Conservation (phyloP, 2,329 filamentous ascomycete genomes). For the Fusarium incarnatum region DNA sequence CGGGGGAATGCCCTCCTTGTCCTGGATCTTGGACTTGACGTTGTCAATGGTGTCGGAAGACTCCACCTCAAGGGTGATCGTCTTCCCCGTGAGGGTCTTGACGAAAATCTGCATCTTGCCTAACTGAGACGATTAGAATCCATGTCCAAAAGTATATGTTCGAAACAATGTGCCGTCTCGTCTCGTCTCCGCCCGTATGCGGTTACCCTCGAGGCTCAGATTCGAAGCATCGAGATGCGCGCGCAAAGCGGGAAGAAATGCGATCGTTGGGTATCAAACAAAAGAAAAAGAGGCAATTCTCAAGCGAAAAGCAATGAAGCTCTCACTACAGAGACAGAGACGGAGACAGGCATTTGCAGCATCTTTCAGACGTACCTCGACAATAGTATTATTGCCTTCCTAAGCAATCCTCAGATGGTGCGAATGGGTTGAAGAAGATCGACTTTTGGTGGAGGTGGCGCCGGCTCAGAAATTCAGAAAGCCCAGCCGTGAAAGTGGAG, state of each 20-base stretch:
- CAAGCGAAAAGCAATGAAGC: constrained; percentile 50
- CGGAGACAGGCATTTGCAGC: constrained; percentile 52
- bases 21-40: constrained; percentile 98
- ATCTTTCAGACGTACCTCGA: constrained; percentile 72
- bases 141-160: constrained; percentile 13
- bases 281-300: constrained; percentile 37
- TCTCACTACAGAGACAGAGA: constrained; percentile 44
- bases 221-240: constrained; percentile 27
- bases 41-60: constrained; percentile 99
- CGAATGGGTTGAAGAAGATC: constrained; percentile 50
- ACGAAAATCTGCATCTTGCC: constrained; percentile 83
- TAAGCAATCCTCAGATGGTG: constrained; percentile 71
- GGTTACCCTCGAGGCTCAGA: constrained; percentile 21
- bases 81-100: constrained; percentile 97
- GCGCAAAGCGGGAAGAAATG: constrained; percentile 23
- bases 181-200: constrained; percentile 13
- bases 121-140: constrained; percentile 60
- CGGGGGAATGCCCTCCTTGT: constrained; percentile 99
- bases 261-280: constrained; percentile 11
- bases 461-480: constrained; percentile 46
- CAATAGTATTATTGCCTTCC: constrained; percentile 70
- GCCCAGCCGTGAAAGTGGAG: constrained; percentile 19
- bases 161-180: constrained; percentile 10
- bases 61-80: constrained; percentile 99
- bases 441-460: constrained; percentile 47